Evolutionary conservation across 2,329 filamentous ascomycete genomes (phyloP).

Genomic region (Harringtonia lauricola): DNA sequence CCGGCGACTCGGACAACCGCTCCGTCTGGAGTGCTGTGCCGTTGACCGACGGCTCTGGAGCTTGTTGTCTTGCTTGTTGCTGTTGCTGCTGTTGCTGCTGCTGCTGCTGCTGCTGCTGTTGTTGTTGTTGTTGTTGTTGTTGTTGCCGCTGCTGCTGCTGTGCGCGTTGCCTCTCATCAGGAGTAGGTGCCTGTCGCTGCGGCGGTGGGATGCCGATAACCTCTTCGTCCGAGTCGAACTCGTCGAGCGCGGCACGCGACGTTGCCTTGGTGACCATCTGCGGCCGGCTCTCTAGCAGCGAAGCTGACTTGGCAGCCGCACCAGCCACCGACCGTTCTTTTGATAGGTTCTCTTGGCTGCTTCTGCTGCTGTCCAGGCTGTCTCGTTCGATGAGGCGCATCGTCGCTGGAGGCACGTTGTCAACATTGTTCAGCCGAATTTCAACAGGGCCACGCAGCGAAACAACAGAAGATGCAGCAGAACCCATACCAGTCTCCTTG

Average conservation of each 20-base stretch:
- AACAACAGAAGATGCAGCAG: constrained; percentile 8
- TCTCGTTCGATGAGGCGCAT: constrained; percentile 49
- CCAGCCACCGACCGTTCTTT: constrained; percentile 18
- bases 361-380: constrained; percentile 22
- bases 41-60: background rate
- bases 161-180: constrained; percentile 7
- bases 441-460: constrained; percentile 27
- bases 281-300: constrained; percentile 36
- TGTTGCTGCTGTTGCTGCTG: constrained; percentile 10
- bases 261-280: constrained; percentile 48
- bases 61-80: constrained; percentile 16
- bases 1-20: constrained; percentile 56
- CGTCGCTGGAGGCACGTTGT: constrained; percentile 43
- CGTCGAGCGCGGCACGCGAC: constrained; percentile 56
- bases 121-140: constrained; percentile 7
- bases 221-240: constrained; percentile 52
- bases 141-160: constrained; percentile 4
- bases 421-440: constrained; percentile 37
- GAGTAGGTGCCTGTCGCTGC: constrained; percentile 16
- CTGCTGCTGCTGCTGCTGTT: constrained; percentile 15
- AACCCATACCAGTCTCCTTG: constrained; percentile 26
- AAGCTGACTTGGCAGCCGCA: constrained; percentile 28
- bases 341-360: constrained; percentile 13
- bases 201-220: constrained; percentile 14
- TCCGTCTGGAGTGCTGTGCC: constrained; percentile 19